phyloP scores from a whole-genome alignment of 352 stramenopile species.

The Phytophthora colocasiae region DNA sequence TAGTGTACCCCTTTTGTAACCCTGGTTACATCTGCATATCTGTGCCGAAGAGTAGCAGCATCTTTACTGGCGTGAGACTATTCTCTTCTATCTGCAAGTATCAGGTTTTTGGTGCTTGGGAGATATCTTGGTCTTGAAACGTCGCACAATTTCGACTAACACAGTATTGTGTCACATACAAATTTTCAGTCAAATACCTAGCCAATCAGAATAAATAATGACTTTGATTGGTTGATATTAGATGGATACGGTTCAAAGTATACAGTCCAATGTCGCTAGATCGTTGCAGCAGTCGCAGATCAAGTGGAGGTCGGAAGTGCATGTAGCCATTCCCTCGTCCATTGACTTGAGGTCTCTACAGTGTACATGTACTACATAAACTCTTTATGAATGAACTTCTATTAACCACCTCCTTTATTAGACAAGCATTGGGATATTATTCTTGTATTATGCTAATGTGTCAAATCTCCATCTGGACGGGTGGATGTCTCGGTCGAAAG shows the following conservation, averaged over 20 bases:
- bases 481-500: slow-evolving; percentile 13
- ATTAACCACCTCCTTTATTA: too few relatives aligned
- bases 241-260: slow-evolving; percentile 8
- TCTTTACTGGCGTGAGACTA: too few relatives aligned
- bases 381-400: neutral
- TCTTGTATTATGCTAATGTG: neutral
- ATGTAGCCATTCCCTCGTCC: neutral
- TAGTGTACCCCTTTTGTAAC: too few relatives aligned
- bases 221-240: too few relatives aligned
- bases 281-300: slow-evolving; percentile 21
- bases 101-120: neutral
- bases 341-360: slow-evolving; percentile 13
- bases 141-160: slow-evolving; percentile 12
- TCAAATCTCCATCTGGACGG: slow-evolving; percentile 32
- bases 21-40: too few relatives aligned
- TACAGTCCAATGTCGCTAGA: slow-evolving; percentile 19
- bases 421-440: too few relatives aligned
- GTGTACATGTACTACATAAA: neutral
- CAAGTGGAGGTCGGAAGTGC: slow-evolving; percentile 16
- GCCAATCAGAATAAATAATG: too few relatives aligned
- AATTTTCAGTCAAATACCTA: too few relatives aligned
- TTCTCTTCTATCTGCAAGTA: too few relatives aligned
- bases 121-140: slow-evolving; percentile 37
- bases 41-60: too few relatives aligned
- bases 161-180: too few relatives aligned